Conservation (phyloP, 805 yeast genomes). For the Candida ipomoeae region DNA sequence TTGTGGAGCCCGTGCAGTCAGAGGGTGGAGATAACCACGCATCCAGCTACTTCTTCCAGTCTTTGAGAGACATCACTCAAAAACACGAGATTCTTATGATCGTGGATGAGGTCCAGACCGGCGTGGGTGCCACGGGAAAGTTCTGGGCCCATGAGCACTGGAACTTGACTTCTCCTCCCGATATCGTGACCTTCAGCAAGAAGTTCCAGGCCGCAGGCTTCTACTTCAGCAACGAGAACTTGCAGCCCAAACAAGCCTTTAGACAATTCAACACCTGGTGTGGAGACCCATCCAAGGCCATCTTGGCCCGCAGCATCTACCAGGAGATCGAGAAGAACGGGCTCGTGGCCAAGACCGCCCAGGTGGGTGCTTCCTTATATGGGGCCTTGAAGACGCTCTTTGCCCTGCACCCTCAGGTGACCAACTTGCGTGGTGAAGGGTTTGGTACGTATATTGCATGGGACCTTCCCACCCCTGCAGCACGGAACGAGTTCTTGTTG, state of each 20-base stretch:
- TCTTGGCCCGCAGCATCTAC: constrained; percentile 57
- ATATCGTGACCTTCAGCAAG: constrained; percentile 67
- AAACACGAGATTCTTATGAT: constrained; percentile 57
- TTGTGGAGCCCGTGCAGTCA: constrained; percentile 62
- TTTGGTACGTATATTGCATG: constrained; percentile 67
- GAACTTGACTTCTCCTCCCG: constrained; percentile 57
- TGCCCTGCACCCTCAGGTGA: constrained; percentile 38
- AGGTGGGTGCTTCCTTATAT: constrained; percentile 54
- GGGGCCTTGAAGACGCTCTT: constrained; percentile 37
- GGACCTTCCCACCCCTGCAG: constrained; percentile 43
- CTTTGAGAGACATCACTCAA: constrained; percentile 55
- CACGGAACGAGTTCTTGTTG: constrained; percentile 46
- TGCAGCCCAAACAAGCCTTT: constrained; percentile 58
- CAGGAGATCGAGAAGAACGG: constrained; percentile 49
- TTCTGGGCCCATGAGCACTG: constrained; percentile 74
- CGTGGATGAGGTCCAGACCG: constrained; percentile 72
- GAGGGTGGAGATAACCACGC: constrained; percentile 80
- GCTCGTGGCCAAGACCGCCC: constrained; percentile 45
- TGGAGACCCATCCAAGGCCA: constrained; percentile 68
- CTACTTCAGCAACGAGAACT: constrained; percentile 55
- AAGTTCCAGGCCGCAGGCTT: constrained; percentile 73
- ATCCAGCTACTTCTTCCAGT: constrained; percentile 56
- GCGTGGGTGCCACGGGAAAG: constrained; percentile 70
- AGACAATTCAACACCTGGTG: constrained; percentile 79
- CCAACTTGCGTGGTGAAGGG: constrained; percentile 57